Base-by-base conservation (phyloP, 192 early-diverging fungal species). In the Coemansia sp. region DNA sequence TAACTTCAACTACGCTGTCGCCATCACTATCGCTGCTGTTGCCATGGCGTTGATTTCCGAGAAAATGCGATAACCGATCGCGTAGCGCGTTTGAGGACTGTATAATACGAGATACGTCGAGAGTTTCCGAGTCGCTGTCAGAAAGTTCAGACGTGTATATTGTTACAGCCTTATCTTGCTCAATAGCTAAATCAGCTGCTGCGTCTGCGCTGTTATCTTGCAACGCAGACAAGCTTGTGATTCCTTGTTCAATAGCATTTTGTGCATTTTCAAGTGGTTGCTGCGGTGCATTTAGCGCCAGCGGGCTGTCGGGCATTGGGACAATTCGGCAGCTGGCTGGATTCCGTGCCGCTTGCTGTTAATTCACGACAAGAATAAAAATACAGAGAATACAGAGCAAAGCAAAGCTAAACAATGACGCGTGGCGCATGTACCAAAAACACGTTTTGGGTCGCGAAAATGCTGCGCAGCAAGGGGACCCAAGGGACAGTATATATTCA, bases 91-190 rank as follows among this genome's bases (percentile, higher is more conserved):
- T 38, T 26, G 74, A 70, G 1, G 43, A 45, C 47, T 54, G 45
- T 19, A 75, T 16, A 14, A 75, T 75, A 12, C 64, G 74, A 9
- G 50, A 35, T 1, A 58, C 48, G 35, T 75, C 64, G 14, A 75
- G 31, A 0, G 23, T 22, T 2, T 75, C 74, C 4, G 74, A 70
- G 39, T 66, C 74, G 43, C 63, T 65, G n/a, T 23, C 37, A 12
- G 53, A 45, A 2, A 19, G 38, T 17, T 65, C 63, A 10, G 38
- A 3, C 43, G 10, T 29, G 8, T n/a, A 21, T 39, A 56, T 39
- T 21, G 29, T 16, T n/a, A 35, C 55, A 8, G 48, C 48, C 48
- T 49, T 49, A 49, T n/a, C 19, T 2, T 49, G 48, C 7, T n/a
- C n/a, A 8, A 4, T 49, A 17, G 4, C 19, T 8, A 21, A 19